Evolutionary conservation across 2,329 filamentous ascomycete genomes (phyloP).

Genomic region (Falciphora oryzae): DNA sequence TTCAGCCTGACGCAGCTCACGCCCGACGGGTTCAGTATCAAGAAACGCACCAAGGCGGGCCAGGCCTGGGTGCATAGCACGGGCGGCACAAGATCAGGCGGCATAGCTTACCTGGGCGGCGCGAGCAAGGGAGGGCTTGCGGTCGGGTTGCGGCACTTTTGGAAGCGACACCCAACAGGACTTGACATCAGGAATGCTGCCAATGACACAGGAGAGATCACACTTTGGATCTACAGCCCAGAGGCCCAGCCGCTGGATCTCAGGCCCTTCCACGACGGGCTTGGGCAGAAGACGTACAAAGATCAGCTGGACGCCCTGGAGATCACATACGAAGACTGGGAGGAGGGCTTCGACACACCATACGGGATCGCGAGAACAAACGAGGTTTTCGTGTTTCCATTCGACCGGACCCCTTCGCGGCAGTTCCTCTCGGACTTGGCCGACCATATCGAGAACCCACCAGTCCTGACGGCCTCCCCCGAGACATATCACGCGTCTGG

Average conservation of each 20-base stretch:
- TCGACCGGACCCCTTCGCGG: conserved; percentile 44
- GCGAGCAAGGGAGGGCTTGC: conserved; percentile 52
- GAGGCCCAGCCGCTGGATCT: conserved; percentile 49
- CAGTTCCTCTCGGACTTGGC: conserved; percentile 28
- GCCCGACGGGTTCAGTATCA: conserved; percentile 53
- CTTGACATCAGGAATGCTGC: conserved; percentile 49
- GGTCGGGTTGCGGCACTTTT: conserved; percentile 54
- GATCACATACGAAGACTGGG: conserved; percentile 60
- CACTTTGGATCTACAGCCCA: conserved; percentile 56
- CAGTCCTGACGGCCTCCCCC: conserved; percentile 42
- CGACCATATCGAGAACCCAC: conserved; percentile 43
- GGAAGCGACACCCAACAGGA: conserved; percentile 56
- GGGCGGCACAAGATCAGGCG: conserved; percentile 48
- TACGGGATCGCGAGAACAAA: conserved; percentile 54
- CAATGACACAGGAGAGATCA: conserved; percentile 44
- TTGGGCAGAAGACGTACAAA: conserved; percentile 48
- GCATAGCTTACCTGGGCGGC: conserved; percentile 53
- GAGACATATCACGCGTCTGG: conserved; percentile 45
- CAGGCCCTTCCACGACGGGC: conserved; percentile 51
- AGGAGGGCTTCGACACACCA: conserved; percentile 47
- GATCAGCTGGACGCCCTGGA: conserved; percentile 55
- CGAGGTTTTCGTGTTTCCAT: conserved; percentile 48
- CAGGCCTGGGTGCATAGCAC: conserved; percentile 54
- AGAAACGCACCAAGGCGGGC: conserved; percentile 53
- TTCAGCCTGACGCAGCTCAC: conserved; percentile 53